Evolutionary conservation across 306 rosid species (phyloP).

Genomic region (Styphnolobium japonicum): DNA sequence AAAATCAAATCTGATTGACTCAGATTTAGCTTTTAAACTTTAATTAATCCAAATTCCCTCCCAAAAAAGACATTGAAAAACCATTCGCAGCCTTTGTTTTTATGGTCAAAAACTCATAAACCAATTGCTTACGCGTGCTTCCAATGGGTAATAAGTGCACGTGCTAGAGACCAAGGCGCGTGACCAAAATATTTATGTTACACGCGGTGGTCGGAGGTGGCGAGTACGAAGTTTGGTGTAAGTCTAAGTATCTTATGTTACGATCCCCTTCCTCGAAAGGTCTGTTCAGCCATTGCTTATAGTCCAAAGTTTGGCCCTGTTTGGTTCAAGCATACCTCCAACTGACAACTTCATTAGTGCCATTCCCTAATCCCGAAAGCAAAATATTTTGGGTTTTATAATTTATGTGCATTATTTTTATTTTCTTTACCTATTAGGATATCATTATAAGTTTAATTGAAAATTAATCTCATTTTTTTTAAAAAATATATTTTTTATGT

Average conservation of each 20-base stretch:
- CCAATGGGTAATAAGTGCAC: not conserved
- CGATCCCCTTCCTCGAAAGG: not conserved
- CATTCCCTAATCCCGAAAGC: not conserved
- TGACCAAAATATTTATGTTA: not conserved
- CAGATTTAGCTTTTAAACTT: not conserved
- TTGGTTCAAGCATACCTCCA: not conserved
- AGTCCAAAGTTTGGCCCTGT: not conserved
- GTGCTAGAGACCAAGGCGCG: slow-evolving; percentile 23
- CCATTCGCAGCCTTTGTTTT: not conserved
- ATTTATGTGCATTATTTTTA: too few relatives aligned
- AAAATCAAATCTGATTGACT: not conserved
- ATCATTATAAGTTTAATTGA: too few relatives aligned
- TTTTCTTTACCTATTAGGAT: too few relatives aligned
- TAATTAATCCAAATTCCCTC: not conserved
- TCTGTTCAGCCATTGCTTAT: too few relatives aligned
- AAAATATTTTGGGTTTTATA: not conserved
- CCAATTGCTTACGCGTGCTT: not conserved
- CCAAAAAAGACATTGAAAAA: not conserved
- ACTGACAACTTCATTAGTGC: not conserved
- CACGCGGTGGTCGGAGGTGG: slow-evolving; percentile 6
- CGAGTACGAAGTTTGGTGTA: not conserved
- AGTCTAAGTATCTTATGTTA: not conserved
- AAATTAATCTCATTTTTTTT: too few relatives aligned
- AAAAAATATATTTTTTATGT: too few relatives aligned
- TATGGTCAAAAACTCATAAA: not conserved